Conservation (phyloP, 768 basidiomycete species). For the Phaffia tasmanica region DNA sequence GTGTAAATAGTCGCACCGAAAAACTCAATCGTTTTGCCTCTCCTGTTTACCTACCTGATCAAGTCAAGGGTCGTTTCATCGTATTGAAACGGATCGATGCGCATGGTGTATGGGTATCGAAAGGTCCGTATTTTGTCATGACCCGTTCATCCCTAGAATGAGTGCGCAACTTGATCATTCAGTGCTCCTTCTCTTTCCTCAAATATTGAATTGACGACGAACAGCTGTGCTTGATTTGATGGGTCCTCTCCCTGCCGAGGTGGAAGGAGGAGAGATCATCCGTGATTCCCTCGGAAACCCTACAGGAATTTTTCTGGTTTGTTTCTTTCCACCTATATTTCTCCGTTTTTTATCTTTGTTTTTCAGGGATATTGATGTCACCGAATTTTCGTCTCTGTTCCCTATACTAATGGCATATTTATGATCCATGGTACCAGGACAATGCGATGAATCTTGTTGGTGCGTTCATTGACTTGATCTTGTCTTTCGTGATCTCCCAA, state of each 20-base stretch:
- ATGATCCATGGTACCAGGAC: slow-evolving; percentile 40
- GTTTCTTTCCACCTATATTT: slow-evolving; percentile 15
- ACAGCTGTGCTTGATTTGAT: slow-evolving; percentile 49
- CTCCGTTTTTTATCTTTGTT: slow-evolving; percentile 51
- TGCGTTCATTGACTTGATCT: slow-evolving; percentile 32
- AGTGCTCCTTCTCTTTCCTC: background rate
- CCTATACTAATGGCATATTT: too few species aligned
- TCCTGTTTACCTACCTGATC: background rate
- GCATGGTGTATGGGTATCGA: slow-evolving; percentile 80
- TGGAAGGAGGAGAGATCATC: slow-evolving; percentile 67
- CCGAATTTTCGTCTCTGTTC: too few species aligned
- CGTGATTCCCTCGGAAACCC: slow-evolving; percentile 53
- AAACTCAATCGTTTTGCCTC: background rate
- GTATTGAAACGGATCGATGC: slow-evolving; percentile 65
- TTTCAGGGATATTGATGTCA: slow-evolving; percentile 34
- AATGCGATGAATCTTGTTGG: slow-evolving; percentile 68
- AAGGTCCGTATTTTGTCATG: slow-evolving; percentile 26
- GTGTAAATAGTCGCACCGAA: too few species aligned
- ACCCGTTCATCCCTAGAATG: background rate
- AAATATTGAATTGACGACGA: too few species aligned
- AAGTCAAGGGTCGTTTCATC: slow-evolving; percentile 56
- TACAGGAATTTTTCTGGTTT: slow-evolving; percentile 47
- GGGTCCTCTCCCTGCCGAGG: slow-evolving; percentile 48
- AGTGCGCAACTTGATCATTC: background rate
- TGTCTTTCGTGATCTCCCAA: background rate